These are phyloP conservation scores for Solanum hybrid DNA, from an alignment of 305 asterid genomes.

Conservation along the genomic window DNA sequence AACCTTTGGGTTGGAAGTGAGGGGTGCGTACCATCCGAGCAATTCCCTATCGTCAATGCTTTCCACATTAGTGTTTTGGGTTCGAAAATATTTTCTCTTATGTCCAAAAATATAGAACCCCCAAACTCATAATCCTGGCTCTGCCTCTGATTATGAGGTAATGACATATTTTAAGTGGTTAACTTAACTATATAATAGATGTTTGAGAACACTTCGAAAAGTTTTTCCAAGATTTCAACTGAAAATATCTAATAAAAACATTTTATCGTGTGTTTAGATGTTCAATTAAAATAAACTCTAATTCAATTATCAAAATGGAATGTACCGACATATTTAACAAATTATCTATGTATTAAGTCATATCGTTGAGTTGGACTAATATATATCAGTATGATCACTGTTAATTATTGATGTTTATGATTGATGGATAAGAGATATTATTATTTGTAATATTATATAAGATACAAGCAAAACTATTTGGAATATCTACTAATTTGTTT, in stretches of 20 bases:
- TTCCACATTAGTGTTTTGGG: no score
- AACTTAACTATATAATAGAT: not conserved
- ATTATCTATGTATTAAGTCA: not conserved
- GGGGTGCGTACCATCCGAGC: no score
- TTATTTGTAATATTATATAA: not conserved
- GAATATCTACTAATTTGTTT: not conserved
- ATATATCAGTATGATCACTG: not conserved
- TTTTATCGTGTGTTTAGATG: accelerated
- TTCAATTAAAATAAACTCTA: accelerated
- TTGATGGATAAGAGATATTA: not conserved
- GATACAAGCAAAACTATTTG: not conserved
- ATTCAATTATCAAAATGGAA: accelerated
- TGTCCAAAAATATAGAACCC: no score
- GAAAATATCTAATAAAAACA: not conserved
- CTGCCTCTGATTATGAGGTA: not conserved
- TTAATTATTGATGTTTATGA: not conserved
- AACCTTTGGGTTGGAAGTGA: no score
- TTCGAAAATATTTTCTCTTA: no score
- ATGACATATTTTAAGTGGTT: not conserved
- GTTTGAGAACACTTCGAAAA: not conserved
- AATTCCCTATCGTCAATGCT: no score
- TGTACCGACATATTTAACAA: not conserved
- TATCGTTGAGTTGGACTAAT: not conserved
- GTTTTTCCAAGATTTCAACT: not conserved
- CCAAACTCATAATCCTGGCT: accelerated